A percentile compares a stretch with the other conserved stretches of the same genome.
Evolutionary conservation across 2,329 filamentous ascomycete species (phyloP).

Genomic region (Aspergillus aculeatinus): DNA sequence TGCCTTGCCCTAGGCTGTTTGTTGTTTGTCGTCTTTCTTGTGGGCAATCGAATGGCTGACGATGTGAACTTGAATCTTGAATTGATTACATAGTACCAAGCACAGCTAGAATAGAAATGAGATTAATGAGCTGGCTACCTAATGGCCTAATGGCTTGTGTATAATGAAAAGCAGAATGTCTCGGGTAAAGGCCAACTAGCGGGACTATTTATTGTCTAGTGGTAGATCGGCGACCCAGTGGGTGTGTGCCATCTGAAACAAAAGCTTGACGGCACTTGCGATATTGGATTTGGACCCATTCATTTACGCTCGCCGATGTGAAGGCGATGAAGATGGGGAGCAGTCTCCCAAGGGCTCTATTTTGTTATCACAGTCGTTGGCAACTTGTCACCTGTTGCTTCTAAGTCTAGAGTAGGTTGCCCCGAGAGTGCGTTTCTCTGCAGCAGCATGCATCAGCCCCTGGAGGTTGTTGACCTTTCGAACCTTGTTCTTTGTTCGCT

Average conservation of each 20-base stretch:
- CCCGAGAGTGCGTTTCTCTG: too few relatives aligned
- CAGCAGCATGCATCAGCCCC: neutral
- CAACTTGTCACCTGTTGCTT: too few relatives aligned
- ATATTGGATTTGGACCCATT: neutral
- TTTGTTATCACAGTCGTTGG: too few relatives aligned
- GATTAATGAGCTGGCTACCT: neutral
- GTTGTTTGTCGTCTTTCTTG: neutral
- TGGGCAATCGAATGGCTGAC: neutral
- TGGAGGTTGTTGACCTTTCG: neutral
- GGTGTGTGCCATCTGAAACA: neutral
- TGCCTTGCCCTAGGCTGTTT: neutral
- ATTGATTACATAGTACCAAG: neutral
- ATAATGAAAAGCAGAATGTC: neutral
- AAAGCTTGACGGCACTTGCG: neutral
- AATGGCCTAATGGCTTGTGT: neutral
- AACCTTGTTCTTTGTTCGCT: neutral
- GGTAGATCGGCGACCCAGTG: neutral
- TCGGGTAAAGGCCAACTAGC: neutral
- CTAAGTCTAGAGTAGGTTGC: too few relatives aligned
- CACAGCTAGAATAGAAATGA: neutral
- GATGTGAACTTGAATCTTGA: too few relatives aligned
- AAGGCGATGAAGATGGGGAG: too few relatives aligned
- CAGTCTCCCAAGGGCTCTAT: too few relatives aligned
- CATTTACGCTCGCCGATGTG: too few relatives aligned
- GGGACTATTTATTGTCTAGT: neutral